Conservation (phyloP, 306 rosid genomes). For the Trichosanthes cucumerina region DNA sequence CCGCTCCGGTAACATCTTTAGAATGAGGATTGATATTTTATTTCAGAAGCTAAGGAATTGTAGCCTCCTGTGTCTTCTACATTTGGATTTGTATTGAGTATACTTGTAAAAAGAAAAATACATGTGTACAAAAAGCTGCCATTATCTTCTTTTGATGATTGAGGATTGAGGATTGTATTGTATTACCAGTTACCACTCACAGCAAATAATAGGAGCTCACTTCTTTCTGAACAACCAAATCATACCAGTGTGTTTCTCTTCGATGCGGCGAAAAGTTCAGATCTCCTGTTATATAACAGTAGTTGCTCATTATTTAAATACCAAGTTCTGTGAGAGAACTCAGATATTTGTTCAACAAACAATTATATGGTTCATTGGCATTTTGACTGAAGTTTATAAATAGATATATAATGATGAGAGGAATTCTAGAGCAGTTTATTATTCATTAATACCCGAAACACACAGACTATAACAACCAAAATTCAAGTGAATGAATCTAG, state of each 20-base stretch:
- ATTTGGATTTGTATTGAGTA: background rate
- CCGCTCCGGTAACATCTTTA: slow-evolving; percentile 15
- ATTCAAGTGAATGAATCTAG: background rate
- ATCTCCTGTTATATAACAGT: too few relatives aligned
- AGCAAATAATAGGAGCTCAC: background rate
- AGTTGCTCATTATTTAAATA: background rate
- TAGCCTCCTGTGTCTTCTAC: background rate
- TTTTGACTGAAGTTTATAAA: background rate
- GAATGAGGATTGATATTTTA: background rate
- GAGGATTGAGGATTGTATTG: background rate
- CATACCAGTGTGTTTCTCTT: background rate
- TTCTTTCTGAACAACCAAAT: background rate
- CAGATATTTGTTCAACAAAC: background rate
- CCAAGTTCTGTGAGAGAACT: background rate
- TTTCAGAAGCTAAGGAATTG: background rate
- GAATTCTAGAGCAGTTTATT: background rate
- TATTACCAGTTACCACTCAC: background rate
- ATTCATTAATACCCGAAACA: background rate
- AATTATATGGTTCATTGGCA: background rate
- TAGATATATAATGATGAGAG: background rate
- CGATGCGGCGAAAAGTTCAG: background rate
- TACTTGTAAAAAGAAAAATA: background rate
- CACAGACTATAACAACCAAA: background rate
- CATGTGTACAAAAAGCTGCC: background rate
- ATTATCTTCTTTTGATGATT: background rate